Conservation (phyloP, 2,329 filamentous ascomycete genomes). For the Massarina eburnea region DNA sequence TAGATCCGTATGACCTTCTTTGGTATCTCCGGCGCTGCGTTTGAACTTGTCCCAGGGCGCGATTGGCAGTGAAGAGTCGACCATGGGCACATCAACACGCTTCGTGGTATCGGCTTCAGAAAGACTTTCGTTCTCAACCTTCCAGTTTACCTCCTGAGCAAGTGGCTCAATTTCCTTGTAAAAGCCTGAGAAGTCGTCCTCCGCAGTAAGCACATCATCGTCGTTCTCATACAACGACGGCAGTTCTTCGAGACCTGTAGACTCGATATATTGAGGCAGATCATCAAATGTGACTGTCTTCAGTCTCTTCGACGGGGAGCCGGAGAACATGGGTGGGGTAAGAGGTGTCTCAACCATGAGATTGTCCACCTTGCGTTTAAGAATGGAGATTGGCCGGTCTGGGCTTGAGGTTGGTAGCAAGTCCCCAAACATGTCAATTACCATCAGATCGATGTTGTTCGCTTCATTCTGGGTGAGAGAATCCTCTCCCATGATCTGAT, state of each 20-base stretch:
- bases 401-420: conserved; percentile 21
- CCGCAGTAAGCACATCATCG: conserved; percentile 19
- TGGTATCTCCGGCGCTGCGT: conserved; percentile 9
- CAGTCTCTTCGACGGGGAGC: conserved; percentile 42
- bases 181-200: conserved; percentile 36
- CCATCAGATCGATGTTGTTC: conserved; percentile 34
- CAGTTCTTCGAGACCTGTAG: too few relatives aligned
- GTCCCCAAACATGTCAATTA: conserved; percentile 30
- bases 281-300: conserved; percentile 46
- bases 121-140: conserved; percentile 49
- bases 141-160: conserved; percentile 38
- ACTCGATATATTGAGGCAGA: conserved; percentile 38
- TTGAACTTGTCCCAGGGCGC: conserved; percentile 52
- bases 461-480: conserved; percentile 35
- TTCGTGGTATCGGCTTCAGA: conserved; percentile 50
- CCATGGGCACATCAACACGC: conserved; percentile 51
- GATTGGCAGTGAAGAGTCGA: conserved; percentile 47
- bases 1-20: conserved; percentile 21
- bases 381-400: conserved; percentile 17
- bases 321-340: conserved; percentile 42
- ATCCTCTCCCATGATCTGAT: conserved; percentile 36
- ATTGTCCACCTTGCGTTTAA: conserved; percentile 39
- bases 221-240: conserved; percentile 22
- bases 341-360: conserved; percentile 52
- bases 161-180: conserved; percentile 39